phyloP scores from a whole-genome alignment of 768 basidiomycete species.

The Pluteus cervinus region DNA sequence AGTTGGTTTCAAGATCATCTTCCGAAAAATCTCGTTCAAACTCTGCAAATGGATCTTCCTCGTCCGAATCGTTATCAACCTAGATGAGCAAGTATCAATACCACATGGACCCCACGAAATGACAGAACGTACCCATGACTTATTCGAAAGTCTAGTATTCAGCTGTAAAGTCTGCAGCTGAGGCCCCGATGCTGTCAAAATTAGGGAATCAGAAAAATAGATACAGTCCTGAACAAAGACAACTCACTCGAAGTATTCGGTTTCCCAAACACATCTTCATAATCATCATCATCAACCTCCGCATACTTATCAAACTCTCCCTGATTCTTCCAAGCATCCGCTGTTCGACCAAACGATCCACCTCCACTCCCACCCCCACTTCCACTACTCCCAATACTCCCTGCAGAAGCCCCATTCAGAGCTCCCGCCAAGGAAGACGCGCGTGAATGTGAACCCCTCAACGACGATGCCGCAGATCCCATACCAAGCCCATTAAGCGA shows the following conservation, averaged over 20 bases:
- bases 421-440: constrained; percentile 51
- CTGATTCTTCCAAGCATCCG: constrained; percentile 44
- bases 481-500: constrained; percentile 35
- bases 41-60: constrained; percentile 96
- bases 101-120: background rate
- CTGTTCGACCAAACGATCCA: constrained; percentile 62
- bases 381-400: too few species aligned
- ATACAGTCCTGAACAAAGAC: constrained; percentile 1
- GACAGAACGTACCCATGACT: constrained; percentile 67
- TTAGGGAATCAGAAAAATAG: too few species aligned
- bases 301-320: constrained; percentile 80
- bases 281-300: constrained; percentile 86
- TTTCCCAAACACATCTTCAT: constrained; percentile 92
- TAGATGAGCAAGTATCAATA: constrained; percentile 33
- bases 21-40: constrained; percentile 93
- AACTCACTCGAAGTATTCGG: constrained; percentile 59
- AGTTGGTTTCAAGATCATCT: constrained; percentile 86
- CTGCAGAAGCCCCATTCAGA: too few species aligned
- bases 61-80: constrained; percentile 82
- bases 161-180: constrained; percentile 74
- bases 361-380: constrained; percentile 32
- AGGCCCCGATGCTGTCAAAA: constrained; percentile 43
- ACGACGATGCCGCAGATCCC: constrained; percentile 20
- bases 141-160: constrained; percentile 80
- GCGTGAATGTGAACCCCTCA: constrained; percentile 39